Conservation (phyloP, 1,284 basidiomycete genomes). For the Sanghuangporus baumii region DNA sequence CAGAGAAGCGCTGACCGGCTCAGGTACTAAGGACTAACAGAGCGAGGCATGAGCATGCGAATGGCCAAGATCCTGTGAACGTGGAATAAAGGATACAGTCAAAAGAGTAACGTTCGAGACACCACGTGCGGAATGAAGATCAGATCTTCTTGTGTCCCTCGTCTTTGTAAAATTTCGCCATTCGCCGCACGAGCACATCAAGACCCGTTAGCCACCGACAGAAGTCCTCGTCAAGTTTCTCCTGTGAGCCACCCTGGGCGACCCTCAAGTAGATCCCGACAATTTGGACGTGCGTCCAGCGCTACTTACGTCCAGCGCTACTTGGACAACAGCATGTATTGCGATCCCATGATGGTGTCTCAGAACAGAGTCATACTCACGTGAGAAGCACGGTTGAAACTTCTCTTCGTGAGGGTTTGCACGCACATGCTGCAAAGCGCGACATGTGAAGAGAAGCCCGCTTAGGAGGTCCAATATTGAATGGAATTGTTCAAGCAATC, state of each 20-base stretch:
- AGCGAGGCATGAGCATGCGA: too few species aligned
- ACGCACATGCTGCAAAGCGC: constrained; percentile 76
- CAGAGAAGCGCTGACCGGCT: too few species aligned
- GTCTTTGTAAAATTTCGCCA: constrained; percentile 63
- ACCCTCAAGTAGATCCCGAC: constrained; percentile 83
- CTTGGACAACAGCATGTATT: constrained; percentile 38
- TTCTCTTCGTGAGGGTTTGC: constrained; percentile 34
- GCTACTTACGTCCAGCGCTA: constrained; percentile 96
- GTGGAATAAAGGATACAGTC: background rate
- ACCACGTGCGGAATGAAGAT: background rate
- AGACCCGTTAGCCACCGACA: constrained; percentile 77
- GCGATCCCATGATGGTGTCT: constrained; percentile 67
- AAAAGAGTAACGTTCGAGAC: too few species aligned
- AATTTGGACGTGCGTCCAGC: constrained; percentile 88
- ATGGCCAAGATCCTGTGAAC: too few species aligned
- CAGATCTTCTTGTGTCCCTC: constrained; percentile 45
- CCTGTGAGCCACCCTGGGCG: constrained; percentile 73
- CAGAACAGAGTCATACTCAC: constrained; percentile 81
- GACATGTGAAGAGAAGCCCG: constrained; percentile 68
- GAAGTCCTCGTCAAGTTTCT: constrained; percentile 73
- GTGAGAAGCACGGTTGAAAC: constrained; percentile 71
- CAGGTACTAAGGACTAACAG: too few species aligned
- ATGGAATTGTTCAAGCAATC: background rate
- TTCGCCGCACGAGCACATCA: constrained; percentile 61
- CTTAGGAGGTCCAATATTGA: background rate